Evolutionary conservation across 352 stramenopile genomes (phyloP).

Genomic region (Phytopythium ostracodes): DNA sequence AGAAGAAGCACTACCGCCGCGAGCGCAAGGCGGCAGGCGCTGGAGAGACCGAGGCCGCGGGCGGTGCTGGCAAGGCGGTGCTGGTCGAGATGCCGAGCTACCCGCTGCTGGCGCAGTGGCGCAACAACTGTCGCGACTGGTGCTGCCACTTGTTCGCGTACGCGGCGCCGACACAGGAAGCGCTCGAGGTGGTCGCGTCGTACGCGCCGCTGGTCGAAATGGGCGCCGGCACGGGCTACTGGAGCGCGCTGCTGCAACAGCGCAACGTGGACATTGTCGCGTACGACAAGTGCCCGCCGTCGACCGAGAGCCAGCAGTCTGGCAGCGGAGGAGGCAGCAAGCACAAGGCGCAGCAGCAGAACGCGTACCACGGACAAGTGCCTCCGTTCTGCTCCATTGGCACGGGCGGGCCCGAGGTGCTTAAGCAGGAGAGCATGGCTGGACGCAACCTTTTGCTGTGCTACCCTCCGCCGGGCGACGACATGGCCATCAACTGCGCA

Average conservation of each 20-base stretch:
- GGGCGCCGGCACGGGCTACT: conserved; percentile 89
- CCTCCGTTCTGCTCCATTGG: conserved; percentile 60
- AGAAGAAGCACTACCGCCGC: conserved; percentile 60
- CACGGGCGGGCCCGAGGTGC: conserved; percentile 50
- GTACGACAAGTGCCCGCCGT: conserved; percentile 55
- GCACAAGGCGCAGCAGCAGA: conserved; percentile 15
- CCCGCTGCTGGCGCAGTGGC: conserved; percentile 63
- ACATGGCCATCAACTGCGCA: conserved; percentile 56
- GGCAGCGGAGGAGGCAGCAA: conserved; percentile 7
- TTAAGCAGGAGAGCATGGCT: conserved; percentile 33
- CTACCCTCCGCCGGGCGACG: conserved; percentile 58
- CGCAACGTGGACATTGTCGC: conserved; percentile 70
- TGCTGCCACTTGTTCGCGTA: conserved; percentile 72
- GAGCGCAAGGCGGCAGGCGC: conserved; percentile 24
- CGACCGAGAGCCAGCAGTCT: conserved; percentile 12
- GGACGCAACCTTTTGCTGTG: conserved; percentile 60
- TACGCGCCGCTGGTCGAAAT: conserved; percentile 82
- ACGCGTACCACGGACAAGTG: conserved; percentile 63
- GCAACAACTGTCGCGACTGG: conserved; percentile 76
- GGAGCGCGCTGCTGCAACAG: conserved; percentile 69
- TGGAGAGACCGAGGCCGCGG: not conserved
- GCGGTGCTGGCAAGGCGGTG: conserved; percentile 5
- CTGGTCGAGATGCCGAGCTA: conserved; percentile 57
- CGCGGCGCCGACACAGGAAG: conserved; percentile 54
- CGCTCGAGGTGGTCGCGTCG: conserved; percentile 42